phyloP scores from a whole-genome alignment of 2,329 filamentous ascomycete species.

The Metarhizium sp. region DNA sequence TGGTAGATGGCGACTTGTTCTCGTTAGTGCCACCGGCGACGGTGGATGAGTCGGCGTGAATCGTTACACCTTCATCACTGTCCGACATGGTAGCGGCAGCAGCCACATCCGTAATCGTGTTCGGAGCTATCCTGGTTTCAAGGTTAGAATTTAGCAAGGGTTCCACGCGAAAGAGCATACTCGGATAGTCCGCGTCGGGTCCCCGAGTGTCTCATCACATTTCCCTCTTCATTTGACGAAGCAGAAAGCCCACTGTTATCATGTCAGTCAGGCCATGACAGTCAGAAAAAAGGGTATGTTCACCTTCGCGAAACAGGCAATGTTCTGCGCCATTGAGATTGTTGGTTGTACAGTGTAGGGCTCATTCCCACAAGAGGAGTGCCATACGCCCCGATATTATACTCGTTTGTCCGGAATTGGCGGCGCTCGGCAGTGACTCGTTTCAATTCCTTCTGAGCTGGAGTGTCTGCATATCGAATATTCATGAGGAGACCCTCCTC shows the following conservation, averaged over 20 bases:
- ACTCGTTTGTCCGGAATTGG: conserved; percentile 93
- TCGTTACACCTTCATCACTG: conserved; percentile 44
- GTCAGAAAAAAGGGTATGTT: conserved; percentile 7
- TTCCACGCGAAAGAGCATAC: conserved; percentile 22
- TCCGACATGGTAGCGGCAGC: conserved; percentile 32
- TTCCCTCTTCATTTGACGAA: conserved; percentile 19
- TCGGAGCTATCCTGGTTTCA: conserved; percentile 25
- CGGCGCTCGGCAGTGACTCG: conserved; percentile 90
- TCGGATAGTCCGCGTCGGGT: conserved; percentile 24
- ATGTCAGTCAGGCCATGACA: conserved; percentile 3
- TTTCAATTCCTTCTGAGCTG: conserved; percentile 94
- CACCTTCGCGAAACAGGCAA: conserved; percentile 21
- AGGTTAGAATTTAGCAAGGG: conserved; percentile 23
- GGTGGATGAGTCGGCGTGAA: conserved; percentile 39
- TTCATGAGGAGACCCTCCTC: conserved; percentile 78
- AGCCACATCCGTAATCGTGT: conserved; percentile 30
- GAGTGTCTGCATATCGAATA: conserved; percentile 94
- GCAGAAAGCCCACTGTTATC: conserved; percentile 15
- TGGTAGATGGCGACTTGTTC: conserved; percentile 38
- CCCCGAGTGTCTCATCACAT: conserved; percentile 19
- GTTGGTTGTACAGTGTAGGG: conserved; percentile 25
- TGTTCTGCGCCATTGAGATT: conserved; percentile 27
- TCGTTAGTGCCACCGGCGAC: conserved; percentile 30
- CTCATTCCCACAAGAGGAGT: conserved; percentile 50
- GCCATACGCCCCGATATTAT: conserved; percentile 66